phyloP scores from a whole-genome alignment of 2,329 filamentous ascomycete genomes.

The Ceratocystis eucalypticola region DNA sequence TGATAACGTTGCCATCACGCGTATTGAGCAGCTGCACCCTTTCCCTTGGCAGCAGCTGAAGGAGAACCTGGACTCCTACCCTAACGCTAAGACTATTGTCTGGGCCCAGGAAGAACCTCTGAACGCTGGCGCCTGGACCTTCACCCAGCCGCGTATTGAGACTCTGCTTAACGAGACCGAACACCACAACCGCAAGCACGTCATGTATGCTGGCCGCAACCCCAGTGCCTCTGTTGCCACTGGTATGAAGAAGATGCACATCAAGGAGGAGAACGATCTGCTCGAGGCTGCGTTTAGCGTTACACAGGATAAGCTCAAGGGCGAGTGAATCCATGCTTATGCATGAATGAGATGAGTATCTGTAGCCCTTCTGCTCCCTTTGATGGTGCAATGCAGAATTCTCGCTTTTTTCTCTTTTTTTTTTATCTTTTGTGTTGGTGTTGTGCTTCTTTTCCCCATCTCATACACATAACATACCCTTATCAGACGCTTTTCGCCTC shows the following conservation, averaged over 20 bases:
- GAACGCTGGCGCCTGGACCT: slow-evolving; percentile 93
- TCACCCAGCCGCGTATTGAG: slow-evolving; percentile 94
- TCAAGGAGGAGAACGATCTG: slow-evolving; percentile 85
- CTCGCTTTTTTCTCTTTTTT: not conserved
- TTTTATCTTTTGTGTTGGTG: not conserved
- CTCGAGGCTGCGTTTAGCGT: slow-evolving; percentile 52
- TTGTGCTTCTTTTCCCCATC: not conserved
- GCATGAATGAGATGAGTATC: not conserved
- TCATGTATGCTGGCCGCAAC: slow-evolving; percentile 91
- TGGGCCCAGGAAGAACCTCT: slow-evolving; percentile 97
- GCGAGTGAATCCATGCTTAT: slow-evolving; percentile 34
- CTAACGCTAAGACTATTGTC: slow-evolving; percentile 93
- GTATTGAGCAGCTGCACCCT: slow-evolving; percentile 93
- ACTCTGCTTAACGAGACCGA: slow-evolving; percentile 86
- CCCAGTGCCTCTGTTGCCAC: slow-evolving; percentile 90
- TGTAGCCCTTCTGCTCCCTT: not conserved
- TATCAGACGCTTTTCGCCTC: not conserved
- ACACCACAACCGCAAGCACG: slow-evolving; percentile 85
- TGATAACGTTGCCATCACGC: slow-evolving; percentile 84
- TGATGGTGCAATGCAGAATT: not conserved
- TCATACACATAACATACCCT: not conserved
- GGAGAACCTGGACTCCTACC: slow-evolving; percentile 93
- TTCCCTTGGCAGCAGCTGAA: slow-evolving; percentile 97
- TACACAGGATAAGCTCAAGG: slow-evolving; percentile 56
- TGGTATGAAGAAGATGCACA: slow-evolving; percentile 73